phyloP scores from a whole-genome alignment of 768 basidiomycete species.

The Amanita brunnescens region DNA sequence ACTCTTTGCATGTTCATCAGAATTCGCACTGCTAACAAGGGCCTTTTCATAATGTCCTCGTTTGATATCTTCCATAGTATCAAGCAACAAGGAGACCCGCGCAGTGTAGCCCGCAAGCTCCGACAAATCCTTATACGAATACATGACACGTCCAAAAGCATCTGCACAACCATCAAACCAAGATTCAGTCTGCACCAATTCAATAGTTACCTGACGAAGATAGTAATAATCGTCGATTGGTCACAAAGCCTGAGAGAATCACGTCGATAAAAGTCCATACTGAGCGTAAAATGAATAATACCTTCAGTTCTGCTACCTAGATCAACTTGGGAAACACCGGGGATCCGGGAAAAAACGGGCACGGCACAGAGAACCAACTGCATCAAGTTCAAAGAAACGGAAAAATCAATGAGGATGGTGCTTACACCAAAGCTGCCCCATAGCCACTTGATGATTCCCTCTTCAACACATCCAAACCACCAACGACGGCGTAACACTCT shows the following conservation, averaged over 20 bases:
- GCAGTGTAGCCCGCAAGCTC: constrained; percentile 96
- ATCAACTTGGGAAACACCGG: constrained; percentile 58
- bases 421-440: constrained; percentile 93
- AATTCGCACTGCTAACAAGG: constrained; percentile 64
- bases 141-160: constrained; percentile 94
- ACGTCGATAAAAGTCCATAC: background rate
- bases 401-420: constrained; percentile 9
- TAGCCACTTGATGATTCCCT: constrained; percentile 92
- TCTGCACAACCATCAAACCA: constrained; percentile 34
- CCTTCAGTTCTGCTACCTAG: constrained; percentile 88
- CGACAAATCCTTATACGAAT: constrained; percentile 93
- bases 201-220: constrained; percentile 62
- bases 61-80: constrained; percentile 84
- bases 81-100: constrained; percentile 79
- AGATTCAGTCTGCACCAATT: background rate
- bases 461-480: constrained; percentile 89
- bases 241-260: constrained; percentile 72
- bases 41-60: constrained; percentile 84
- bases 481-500: constrained; percentile 70
- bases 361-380: constrained; percentile 85
- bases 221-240: constrained; percentile 83
- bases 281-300: constrained; percentile 16
- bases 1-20: constrained; percentile 73
- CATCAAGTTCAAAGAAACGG: background rate
- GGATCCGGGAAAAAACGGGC: constrained; percentile 84